These are phyloP conservation scores for Cordyceps cicadae DNA, from an alignment of 2,329 filamentous ascomycete genomes.

Conservation along the genomic window DNA sequence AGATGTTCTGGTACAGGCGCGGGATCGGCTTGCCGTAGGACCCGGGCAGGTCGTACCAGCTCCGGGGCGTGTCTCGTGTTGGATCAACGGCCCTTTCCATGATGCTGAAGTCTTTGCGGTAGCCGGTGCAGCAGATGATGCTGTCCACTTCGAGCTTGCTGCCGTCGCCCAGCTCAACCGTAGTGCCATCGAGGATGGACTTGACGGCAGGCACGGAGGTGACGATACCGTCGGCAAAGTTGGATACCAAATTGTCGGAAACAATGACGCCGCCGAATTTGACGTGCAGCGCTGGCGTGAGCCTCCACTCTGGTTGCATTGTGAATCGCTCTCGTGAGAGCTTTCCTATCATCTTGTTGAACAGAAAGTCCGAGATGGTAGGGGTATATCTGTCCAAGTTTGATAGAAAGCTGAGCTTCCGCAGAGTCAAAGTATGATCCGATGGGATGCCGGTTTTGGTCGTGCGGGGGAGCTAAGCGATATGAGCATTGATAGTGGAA, in stretches of 20 bases:
- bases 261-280: conserved; percentile 19
- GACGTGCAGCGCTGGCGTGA: conserved; percentile 16
- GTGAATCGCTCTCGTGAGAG: conserved; percentile 17
- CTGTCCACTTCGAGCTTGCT: conserved; percentile 20
- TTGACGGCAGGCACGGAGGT: conserved; percentile 25
- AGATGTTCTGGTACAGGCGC: conserved; percentile 35
- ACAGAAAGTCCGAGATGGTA: conserved; percentile 16
- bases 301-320: conserved; percentile 21
- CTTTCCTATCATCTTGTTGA: conserved; percentile 17
- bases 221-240: conserved; percentile 30
- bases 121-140: conserved; percentile 30
- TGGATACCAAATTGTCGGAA: conserved; percentile 21
- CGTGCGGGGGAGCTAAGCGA: conserved; percentile 20
- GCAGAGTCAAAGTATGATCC: conserved; percentile 27
- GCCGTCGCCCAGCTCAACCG: conserved; percentile 22
- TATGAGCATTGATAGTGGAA: neutral
- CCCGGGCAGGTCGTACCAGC: conserved; percentile 18
- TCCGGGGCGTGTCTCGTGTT: conserved; percentile 16
- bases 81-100: conserved; percentile 22
- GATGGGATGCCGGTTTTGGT: conserved; percentile 25
- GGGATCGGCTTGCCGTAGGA: conserved; percentile 24
- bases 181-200: conserved; percentile 21
- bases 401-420: conserved; percentile 23
- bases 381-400: conserved; percentile 22
- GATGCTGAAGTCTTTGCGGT: conserved; percentile 22